phyloP scores from a whole-genome alignment of 2,329 filamentous ascomycete species.

The Cadophora sp. region DNA sequence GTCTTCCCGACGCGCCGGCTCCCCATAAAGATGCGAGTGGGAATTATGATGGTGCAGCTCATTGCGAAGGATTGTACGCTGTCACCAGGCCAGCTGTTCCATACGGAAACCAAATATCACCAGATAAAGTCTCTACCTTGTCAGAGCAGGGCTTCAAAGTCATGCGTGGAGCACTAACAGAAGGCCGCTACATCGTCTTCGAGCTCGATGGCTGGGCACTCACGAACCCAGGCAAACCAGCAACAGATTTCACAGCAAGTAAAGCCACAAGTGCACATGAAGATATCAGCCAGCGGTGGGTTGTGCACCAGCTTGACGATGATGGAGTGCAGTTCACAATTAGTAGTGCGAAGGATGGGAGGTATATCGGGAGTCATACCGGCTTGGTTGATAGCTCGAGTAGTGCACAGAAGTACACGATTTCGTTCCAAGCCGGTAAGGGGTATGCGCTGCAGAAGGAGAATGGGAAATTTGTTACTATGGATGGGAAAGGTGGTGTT shows the following conservation, averaged over 20 bases:
- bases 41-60: conserved; percentile 52
- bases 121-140: conserved; percentile 45
- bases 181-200: conserved; percentile 60
- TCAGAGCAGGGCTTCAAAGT: conserved; percentile 62
- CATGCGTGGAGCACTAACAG: conserved; percentile 57
- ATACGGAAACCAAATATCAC: conserved; percentile 50
- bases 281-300: conserved; percentile 54
- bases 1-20: conserved; percentile 50
- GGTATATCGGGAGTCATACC: conserved; percentile 44
- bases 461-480: conserved; percentile 35
- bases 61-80: conserved; percentile 51
- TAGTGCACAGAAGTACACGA: conserved; percentile 31
- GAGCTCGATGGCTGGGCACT: conserved; percentile 54
- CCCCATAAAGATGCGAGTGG: conserved; percentile 52
- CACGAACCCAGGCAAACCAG: conserved; percentile 43
- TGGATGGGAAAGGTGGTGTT: conserved; percentile 29
- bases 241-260: conserved; percentile 37
- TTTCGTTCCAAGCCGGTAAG: conserved; percentile 25
- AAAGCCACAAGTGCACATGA: conserved; percentile 47
- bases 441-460: conserved; percentile 36
- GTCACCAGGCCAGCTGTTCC: conserved; percentile 52
- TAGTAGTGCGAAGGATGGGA: conserved; percentile 50
- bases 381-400: conserved; percentile 20
- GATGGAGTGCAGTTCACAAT: conserved; percentile 46
- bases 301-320: conserved; percentile 48